Percentiles rank a stretch among this genome's conserved stretches.
These are phyloP conservation scores for Solanum chiquidenum DNA, from an alignment of 257 asterid species.

Conservation along the genomic window DNA sequence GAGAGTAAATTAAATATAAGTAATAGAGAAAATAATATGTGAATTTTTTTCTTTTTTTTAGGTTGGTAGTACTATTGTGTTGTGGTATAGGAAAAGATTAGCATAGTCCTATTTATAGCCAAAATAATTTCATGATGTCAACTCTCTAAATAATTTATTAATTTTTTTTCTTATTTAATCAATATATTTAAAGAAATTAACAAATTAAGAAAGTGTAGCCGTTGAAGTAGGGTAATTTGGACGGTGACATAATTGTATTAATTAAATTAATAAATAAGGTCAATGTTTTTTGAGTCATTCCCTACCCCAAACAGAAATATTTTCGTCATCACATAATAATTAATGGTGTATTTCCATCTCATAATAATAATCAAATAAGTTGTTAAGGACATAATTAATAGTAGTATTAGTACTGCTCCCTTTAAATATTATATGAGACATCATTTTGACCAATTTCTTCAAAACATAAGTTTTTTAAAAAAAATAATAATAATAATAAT, in stretches of 20 bases:
- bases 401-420: not conserved
- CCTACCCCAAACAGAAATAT: constrained; percentile 20
- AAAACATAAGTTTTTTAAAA: not conserved
- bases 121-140: constrained; percentile 26
- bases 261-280: constrained; percentile 10
- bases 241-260: constrained; percentile 28
- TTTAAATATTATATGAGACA: not conserved
- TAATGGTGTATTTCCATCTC: not conserved
- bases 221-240: constrained; percentile 28
- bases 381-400: not conserved
- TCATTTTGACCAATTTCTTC: not conserved
- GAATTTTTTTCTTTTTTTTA: not conserved
- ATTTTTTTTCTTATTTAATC: not conserved
- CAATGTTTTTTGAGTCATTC: constrained; percentile 20
- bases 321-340: not conserved
- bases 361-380: not conserved
- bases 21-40: not conserved
- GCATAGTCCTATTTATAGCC: constrained; percentile 32
- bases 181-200: not conserved
- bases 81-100: constrained; percentile 1
- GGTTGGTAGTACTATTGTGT: not conserved
- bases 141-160: constrained; percentile 3
- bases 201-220: constrained; percentile 11
- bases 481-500: too few species aligned
- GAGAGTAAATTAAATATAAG: not conserved